phyloP scores from a whole-genome alignment of 169 alveolate genomes.

The Plasmodium relictum region DNA sequence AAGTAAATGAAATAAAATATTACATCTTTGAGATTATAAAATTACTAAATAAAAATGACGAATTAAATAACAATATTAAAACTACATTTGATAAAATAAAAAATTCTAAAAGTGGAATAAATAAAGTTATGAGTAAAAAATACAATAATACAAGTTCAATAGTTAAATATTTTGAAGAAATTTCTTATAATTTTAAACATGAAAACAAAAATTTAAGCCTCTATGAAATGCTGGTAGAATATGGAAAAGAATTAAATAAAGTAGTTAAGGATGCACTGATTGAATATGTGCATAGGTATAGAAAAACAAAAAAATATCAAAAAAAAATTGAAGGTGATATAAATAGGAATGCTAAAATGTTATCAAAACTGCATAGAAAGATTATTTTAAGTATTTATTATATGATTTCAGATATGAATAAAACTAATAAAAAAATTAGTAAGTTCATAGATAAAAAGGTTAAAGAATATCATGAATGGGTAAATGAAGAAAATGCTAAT shows the following conservation, averaged over 20 bases:
- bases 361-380: slow-evolving; percentile 74
- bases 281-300: slow-evolving; percentile 59
- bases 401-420: slow-evolving; percentile 72
- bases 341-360: slow-evolving; percentile 51
- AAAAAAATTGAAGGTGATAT: slow-evolving; percentile 51
- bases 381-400: slow-evolving; percentile 54
- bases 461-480: slow-evolving; percentile 62
- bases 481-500: slow-evolving; percentile 27
- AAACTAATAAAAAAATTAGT: slow-evolving; percentile 64
- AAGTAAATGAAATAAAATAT: slow-evolving; percentile 30
- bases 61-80: slow-evolving; percentile 26
- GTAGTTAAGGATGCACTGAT: slow-evolving; percentile 35
- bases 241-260: slow-evolving; percentile 61
- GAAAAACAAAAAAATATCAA: slow-evolving; percentile 29
- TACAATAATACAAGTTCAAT: slow-evolving; percentile 20
- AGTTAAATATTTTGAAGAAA: slow-evolving; percentile 52
- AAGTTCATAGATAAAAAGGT: slow-evolving; percentile 47
- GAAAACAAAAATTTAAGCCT: slow-evolving; percentile 27
- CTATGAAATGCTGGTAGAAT: slow-evolving; percentile 54
- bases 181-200: slow-evolving; percentile 32
- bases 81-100: slow-evolving; percentile 29
- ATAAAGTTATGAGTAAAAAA: slow-evolving; percentile 8
- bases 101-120: slow-evolving; percentile 22
- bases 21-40: slow-evolving; percentile 37
- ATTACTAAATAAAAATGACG: slow-evolving; percentile 34